Percentiles rank a stretch among this genome's conserved stretches.
These are phyloP conservation scores for Beauveria sp. DNA, from an alignment of 2,329 filamentous ascomycete genomes.

Conservation along the genomic window DNA sequence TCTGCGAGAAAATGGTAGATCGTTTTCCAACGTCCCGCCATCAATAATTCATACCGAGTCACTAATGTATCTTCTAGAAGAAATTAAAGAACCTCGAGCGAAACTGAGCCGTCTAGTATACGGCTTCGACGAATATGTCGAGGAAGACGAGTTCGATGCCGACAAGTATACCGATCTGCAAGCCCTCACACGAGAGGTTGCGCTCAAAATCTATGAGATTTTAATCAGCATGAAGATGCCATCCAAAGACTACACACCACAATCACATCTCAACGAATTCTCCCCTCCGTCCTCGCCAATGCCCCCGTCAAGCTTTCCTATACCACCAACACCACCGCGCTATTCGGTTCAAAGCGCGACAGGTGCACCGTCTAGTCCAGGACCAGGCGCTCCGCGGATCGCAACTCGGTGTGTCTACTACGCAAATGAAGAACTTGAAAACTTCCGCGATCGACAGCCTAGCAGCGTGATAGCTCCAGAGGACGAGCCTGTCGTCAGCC, in stretches of 20 bases:
- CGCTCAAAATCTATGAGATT: conserved; percentile 41
- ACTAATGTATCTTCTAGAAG: conserved; percentile 28
- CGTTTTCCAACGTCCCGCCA: not conserved
- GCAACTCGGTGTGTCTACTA: conserved; percentile 2
- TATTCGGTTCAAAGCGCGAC: conserved; percentile 1
- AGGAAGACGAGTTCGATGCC: conserved; percentile 42
- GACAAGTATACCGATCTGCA: conserved; percentile 42
- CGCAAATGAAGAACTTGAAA: conserved; percentile 8
- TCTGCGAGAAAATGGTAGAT: conserved; percentile 46
- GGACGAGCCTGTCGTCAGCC: not conserved
- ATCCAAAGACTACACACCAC: conserved; percentile 17
- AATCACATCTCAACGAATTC: conserved; percentile 20
- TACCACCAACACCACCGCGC: conserved; percentile 9
- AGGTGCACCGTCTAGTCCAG: not conserved
- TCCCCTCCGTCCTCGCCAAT: conserved; percentile 8
- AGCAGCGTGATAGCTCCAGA: conserved; percentile 3
- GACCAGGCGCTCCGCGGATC: not conserved
- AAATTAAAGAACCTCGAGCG: conserved; percentile 40
- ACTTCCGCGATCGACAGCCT: conserved; percentile 7
- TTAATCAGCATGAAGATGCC: conserved; percentile 43
- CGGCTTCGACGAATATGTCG: conserved; percentile 50
- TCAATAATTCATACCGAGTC: not conserved
- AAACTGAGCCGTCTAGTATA: conserved; percentile 44
- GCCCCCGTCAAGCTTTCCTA: conserved; percentile 7
- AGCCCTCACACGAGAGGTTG: conserved; percentile 38